Conservation (phyloP, 2,329 filamentous ascomycete genomes). For the Trichophyton verrucosum region DNA sequence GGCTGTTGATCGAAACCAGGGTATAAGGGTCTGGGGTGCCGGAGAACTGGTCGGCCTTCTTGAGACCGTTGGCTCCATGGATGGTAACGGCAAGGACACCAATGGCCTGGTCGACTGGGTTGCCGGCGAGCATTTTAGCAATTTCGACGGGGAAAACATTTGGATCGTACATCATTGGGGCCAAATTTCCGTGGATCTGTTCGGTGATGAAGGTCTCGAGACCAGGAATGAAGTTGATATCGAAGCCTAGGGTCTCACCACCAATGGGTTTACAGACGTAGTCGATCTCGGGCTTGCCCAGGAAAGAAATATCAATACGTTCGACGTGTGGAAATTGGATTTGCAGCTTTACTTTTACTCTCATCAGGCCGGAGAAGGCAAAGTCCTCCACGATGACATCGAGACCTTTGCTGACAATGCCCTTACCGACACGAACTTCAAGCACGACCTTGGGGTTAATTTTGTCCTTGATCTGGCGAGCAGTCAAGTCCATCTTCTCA, state of each 20-base stretch:
- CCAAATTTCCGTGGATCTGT: slow-evolving; percentile 85
- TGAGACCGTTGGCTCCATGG: slow-evolving; percentile 80
- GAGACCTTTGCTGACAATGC: slow-evolving; percentile 90
- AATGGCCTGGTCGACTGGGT: slow-evolving; percentile 86
- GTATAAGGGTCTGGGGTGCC: slow-evolving; percentile 87
- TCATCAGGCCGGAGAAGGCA: slow-evolving; percentile 90
- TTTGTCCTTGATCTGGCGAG: slow-evolving; percentile 82
- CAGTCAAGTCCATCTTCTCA: slow-evolving; percentile 81
- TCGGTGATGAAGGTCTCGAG: slow-evolving; percentile 89
- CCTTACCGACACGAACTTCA: slow-evolving; percentile 89
- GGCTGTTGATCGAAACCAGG: slow-evolving; percentile 69
- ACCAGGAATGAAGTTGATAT: slow-evolving; percentile 97
- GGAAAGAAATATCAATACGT: slow-evolving; percentile 85
- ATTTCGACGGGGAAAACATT: slow-evolving; percentile 98
- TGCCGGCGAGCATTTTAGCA: slow-evolving; percentile 93
- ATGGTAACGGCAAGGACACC: slow-evolving; percentile 86
- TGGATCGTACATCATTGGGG: slow-evolving; percentile 95
- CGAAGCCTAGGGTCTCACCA: slow-evolving; percentile 89
- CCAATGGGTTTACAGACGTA: slow-evolving; percentile 97
- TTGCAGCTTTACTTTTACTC: slow-evolving; percentile 94
- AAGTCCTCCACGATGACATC: slow-evolving; percentile 98
- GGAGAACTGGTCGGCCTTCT: slow-evolving; percentile 88
- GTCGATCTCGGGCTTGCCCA: slow-evolving; percentile 79
- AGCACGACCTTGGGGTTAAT: slow-evolving; percentile 94
- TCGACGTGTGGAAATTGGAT: slow-evolving; percentile 93